phyloP scores from a whole-genome alignment of 2,329 filamentous ascomycete genomes.

The Sphaerulina vaccinii region DNA sequence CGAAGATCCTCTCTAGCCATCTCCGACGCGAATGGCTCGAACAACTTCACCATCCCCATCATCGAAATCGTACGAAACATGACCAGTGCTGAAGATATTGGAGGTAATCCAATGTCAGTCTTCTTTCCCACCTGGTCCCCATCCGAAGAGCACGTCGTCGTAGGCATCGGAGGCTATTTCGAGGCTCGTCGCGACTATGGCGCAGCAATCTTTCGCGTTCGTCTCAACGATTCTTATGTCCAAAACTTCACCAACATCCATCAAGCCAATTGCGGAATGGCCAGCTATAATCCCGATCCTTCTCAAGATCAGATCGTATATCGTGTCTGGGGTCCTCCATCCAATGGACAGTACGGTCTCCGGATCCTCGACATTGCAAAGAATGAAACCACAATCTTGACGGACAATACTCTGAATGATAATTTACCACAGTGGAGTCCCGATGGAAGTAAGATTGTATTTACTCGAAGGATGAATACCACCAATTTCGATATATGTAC shows the following conservation, averaged over 20 bases:
- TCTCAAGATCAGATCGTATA: constrained; percentile 12
- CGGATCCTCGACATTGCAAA: background rate
- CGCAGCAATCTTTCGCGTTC: constrained; percentile 4
- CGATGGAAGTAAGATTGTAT: constrained; percentile 9
- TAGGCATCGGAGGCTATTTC: constrained; percentile 13
- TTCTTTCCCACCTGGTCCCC: constrained; percentile 8
- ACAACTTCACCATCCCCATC: background rate
- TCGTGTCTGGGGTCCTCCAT: constrained; percentile 6
- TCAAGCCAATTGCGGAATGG: too few species aligned
- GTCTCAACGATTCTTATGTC: too few species aligned
- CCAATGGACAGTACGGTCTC: background rate
- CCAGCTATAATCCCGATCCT: too few species aligned
- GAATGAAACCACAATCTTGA: background rate
- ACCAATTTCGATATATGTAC: constrained; percentile 14
- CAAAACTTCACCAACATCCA: too few species aligned
- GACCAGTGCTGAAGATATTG: background rate
- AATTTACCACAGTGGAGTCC: constrained; percentile 16
- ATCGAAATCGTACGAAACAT: background rate
- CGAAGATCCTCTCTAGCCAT: background rate
- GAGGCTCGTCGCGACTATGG: background rate
- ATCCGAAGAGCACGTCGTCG: constrained; percentile 5
- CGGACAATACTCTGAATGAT: background rate
- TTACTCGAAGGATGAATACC: constrained; percentile 7
- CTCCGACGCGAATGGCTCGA: background rate
- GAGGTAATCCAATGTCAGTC: background rate